Percentiles rank a stretch among this genome's conserved stretches.
Evolutionary conservation across 768 basidiomycete genomes (phyloP).

Genomic region (Mycena belliarum): DNA sequence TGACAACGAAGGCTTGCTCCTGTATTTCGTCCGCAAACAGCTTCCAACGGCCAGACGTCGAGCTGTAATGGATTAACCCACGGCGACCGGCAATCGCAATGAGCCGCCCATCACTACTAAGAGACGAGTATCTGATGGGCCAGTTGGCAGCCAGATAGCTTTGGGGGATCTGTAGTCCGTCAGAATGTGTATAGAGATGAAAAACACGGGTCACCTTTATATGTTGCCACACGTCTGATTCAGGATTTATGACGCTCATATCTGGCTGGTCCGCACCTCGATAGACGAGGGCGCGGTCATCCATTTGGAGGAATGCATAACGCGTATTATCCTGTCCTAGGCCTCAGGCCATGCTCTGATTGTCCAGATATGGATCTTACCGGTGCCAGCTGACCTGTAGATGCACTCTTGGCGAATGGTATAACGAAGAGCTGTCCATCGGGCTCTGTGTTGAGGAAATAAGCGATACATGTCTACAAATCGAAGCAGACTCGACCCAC

Average conservation of each 20-base stretch:
- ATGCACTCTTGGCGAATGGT: slow-evolving; percentile 94
- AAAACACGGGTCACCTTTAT: slow-evolving; percentile 62
- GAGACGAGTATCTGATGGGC: slow-evolving; percentile 90
- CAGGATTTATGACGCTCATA: slow-evolving; percentile 97
- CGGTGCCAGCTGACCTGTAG: slow-evolving; percentile 88
- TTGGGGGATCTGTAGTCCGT: slow-evolving; percentile 73
- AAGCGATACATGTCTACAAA: neutral
- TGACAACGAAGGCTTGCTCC: slow-evolving; percentile 84
- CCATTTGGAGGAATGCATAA: slow-evolving; percentile 94
- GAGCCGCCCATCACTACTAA: slow-evolving; percentile 88
- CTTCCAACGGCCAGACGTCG: slow-evolving; percentile 95
- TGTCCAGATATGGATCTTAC: slow-evolving; percentile 42
- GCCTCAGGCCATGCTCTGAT: neutral
- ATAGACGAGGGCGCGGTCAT: slow-evolving; percentile 91
- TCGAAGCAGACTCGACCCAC: slow-evolving; percentile 34
- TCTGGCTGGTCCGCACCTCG: slow-evolving; percentile 97
- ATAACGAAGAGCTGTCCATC: slow-evolving; percentile 80
- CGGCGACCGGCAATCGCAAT: slow-evolving; percentile 91
- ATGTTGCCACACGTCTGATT: slow-evolving; percentile 97
- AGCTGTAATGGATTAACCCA: slow-evolving; percentile 92
- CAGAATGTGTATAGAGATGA: neutral
- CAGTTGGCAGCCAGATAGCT: slow-evolving; percentile 88
- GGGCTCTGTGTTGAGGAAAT: slow-evolving; percentile 37
- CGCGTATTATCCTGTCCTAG: slow-evolving; percentile 82
- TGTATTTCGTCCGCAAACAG: slow-evolving; percentile 77